These are phyloP conservation scores for Oryza rufipogon DNA, from an alignment of 176 grass and related monocot genomes.

Conservation along the genomic window DNA sequence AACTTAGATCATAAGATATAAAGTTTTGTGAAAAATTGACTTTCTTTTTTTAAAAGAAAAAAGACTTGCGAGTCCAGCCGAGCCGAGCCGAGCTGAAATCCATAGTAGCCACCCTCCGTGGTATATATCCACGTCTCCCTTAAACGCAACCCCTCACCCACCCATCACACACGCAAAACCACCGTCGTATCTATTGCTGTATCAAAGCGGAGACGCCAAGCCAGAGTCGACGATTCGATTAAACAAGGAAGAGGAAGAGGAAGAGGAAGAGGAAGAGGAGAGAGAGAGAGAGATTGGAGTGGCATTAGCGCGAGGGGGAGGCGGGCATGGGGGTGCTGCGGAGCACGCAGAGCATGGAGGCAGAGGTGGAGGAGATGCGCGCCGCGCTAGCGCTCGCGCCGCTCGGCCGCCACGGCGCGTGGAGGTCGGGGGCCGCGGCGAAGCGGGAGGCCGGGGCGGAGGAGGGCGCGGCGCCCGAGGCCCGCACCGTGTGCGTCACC, in stretches of 20 bases:
- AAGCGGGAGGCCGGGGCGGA: slow-evolving; percentile 46
- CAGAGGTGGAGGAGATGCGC: slow-evolving; percentile 94
- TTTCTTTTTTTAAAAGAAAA: no score
- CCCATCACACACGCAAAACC: not conserved
- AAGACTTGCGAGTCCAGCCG: no score
- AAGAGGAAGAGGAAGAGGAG: not conserved
- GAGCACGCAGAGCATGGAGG: slow-evolving; percentile 83
- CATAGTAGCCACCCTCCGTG: no score
- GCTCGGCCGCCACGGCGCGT: not conserved
- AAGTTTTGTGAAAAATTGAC: no score
- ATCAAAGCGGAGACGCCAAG: not conserved
- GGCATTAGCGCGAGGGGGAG: not conserved
- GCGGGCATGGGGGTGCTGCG: slow-evolving; percentile 79
- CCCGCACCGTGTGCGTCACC: slow-evolving; percentile 81
- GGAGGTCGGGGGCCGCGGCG: slow-evolving; percentile 42
- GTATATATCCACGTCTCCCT: slow-evolving; percentile 20
- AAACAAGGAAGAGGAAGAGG: no score
- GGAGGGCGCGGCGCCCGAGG: slow-evolving; percentile 28
- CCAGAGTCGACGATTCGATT: not conserved
- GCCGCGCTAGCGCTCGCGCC: slow-evolving; percentile 59
- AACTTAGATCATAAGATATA: no score
- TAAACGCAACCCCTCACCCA: slow-evolving; percentile 7
- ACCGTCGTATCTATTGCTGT: not conserved
- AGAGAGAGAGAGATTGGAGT: not conserved
- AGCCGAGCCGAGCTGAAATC: no score